These are phyloP conservation scores for Maudiozyma saulgeensis DNA, from an alignment of 805 yeast genomes.

Conservation along the genomic window DNA sequence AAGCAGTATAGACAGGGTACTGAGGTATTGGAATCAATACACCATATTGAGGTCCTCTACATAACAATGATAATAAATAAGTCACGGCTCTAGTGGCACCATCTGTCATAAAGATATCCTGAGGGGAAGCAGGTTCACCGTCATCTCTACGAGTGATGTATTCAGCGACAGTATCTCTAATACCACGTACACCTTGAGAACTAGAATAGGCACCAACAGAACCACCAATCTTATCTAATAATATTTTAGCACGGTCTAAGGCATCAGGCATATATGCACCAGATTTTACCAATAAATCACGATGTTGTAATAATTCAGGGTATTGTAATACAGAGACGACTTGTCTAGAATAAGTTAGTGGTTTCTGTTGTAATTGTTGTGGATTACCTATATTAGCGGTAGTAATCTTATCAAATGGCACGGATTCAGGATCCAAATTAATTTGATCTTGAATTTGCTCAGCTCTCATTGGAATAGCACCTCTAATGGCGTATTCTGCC, in stretches of 20 bases:
- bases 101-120: constrained; percentile 71
- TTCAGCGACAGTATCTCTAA: constrained; percentile 69
- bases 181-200: constrained; percentile 73
- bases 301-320: constrained; percentile 50
- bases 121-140: constrained; percentile 55
- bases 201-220: constrained; percentile 93
- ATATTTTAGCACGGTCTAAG: constrained; percentile 51
- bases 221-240: constrained; percentile 52
- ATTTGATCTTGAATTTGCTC: constrained; percentile 65
- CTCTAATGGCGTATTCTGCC: constrained; percentile 95
- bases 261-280: constrained; percentile 53
- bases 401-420: constrained; percentile 72
- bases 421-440: constrained; percentile 41
- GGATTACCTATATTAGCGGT: constrained; percentile 96
- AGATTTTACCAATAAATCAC: constrained; percentile 5
- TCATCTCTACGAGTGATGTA: constrained; percentile 76
- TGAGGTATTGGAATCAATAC: constrained; percentile 94
- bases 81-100: constrained; percentile 97
- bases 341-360: constrained; percentile 87
- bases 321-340: constrained; percentile 79
- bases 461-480: constrained; percentile 84
- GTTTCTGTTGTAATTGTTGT: constrained; percentile 89
- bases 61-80: constrained; percentile 59
- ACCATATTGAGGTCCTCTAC: constrained; percentile 59
- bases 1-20: constrained; percentile 92